phyloP scores from a whole-genome alignment of 2,329 filamentous ascomycete species.

The Stromatinia cepivora region DNA sequence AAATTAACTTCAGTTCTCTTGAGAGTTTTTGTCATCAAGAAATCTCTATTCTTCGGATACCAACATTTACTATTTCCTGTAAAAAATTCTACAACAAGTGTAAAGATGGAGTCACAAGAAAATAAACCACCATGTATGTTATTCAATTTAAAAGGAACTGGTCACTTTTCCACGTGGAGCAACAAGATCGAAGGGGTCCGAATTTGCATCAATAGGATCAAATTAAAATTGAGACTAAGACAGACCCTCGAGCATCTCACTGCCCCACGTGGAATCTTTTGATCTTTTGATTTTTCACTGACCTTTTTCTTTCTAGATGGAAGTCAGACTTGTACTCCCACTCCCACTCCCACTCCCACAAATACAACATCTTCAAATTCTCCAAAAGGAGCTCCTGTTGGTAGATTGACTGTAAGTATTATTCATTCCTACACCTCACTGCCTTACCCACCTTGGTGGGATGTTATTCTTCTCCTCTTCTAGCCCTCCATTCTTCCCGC shows the following conservation, averaged over 20 bases:
- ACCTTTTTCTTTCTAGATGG: conserved; percentile 3
- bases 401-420: conserved; percentile 14
- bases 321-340: conserved; percentile 7
- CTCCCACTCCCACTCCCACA: neutral
- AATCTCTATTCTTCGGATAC: too few species aligned
- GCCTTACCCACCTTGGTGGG: neutral
- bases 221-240: neutral
- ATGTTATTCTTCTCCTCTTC: neutral
- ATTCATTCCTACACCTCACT: neutral
- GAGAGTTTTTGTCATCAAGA: neutral
- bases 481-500: neutral
- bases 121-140: neutral
- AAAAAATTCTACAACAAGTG: neutral
- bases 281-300: neutral
- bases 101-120: conserved; percentile 13
- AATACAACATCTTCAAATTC: neutral
- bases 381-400: neutral
- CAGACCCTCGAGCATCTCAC: neutral
- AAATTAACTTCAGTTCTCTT: neutral
- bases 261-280: neutral
- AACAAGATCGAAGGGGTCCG: neutral
- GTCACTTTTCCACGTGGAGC: neutral
- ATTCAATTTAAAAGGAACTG: neutral
- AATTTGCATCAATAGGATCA: neutral
- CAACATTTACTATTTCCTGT: neutral